Conservation (phyloP, 2,329 filamentous ascomycete species). For the Rasamsonia emersonii region DNA sequence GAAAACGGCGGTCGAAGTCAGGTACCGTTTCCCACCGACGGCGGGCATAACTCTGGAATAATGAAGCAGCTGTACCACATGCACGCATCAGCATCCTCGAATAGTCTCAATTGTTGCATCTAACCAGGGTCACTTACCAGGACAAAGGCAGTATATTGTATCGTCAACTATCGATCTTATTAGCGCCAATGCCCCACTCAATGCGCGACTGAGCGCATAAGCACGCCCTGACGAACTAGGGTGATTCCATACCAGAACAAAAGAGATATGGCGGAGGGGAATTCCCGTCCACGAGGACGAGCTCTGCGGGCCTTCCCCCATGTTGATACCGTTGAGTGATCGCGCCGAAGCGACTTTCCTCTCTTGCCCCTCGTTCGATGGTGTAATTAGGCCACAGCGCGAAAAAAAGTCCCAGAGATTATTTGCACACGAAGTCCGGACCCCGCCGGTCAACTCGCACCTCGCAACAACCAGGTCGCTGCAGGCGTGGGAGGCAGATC, state of each 20-base stretch:
- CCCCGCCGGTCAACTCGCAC: too few species aligned
- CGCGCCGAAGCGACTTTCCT: too few species aligned
- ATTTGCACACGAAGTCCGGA: too few species aligned
- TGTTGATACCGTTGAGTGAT: slow-evolving; percentile 14
- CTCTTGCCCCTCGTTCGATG: too few species aligned
- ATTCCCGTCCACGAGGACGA: slow-evolving; percentile 25
- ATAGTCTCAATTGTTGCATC: background rate
- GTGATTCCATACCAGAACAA: slow-evolving; percentile 30
- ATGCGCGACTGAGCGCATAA: background rate
- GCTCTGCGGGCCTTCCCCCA: slow-evolving; percentile 26
- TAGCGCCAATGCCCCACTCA: background rate
- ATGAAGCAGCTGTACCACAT: slow-evolving; percentile 63
- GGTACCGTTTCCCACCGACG: slow-evolving; percentile 74
- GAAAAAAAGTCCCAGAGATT: too few species aligned
- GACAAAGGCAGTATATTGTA: slow-evolving; percentile 36
- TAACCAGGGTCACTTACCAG: too few species aligned
- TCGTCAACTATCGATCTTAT: slow-evolving; percentile 26
- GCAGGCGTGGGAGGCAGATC: too few species aligned
- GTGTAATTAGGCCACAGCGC: too few species aligned
- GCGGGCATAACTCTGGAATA: slow-evolving; percentile 93
- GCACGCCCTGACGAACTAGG: background rate
- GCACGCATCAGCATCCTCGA: slow-evolving; percentile 8
- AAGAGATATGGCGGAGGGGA: slow-evolving; percentile 25
- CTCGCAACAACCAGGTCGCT: too few species aligned
- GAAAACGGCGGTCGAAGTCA: slow-evolving; percentile 88